Evolutionary conservation across 2,329 filamentous ascomycete genomes (phyloP).

Genomic region (Calycina herbarum): DNA sequence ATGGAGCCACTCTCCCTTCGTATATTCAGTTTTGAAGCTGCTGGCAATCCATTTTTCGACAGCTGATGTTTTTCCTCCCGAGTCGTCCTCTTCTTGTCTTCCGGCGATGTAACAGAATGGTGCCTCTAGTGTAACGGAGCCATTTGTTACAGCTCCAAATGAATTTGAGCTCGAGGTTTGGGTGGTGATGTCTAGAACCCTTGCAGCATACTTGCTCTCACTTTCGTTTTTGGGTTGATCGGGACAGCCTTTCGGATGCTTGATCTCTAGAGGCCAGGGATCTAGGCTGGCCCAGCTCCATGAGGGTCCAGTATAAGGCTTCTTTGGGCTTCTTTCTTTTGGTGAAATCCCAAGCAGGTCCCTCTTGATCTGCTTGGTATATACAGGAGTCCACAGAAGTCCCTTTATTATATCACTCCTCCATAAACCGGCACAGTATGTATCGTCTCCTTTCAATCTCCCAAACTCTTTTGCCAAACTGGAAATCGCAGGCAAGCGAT

Average conservation of each 20-base stretch:
- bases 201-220: not conserved
- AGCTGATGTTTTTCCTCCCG: too few relatives aligned
- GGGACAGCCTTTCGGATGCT: not conserved
- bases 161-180: not conserved
- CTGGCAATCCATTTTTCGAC: not conserved
- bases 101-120: not conserved
- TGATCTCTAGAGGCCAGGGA: not conserved
- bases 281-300: not conserved
- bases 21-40: not conserved
- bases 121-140: not conserved
- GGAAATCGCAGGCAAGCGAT: constrained; percentile 3
- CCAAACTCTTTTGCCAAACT: not conserved
- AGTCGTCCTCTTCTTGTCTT: not conserved
- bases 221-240: not conserved
- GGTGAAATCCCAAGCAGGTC: not conserved
- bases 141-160: not conserved
- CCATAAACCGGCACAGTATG: constrained; percentile 8
- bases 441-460: not conserved
- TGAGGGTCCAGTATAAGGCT: not conserved
- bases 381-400: not conserved
- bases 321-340: not conserved
- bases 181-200: not conserved
- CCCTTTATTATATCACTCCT: not conserved
- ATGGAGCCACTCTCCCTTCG: not conserved
- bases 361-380: not conserved